phyloP scores from a whole-genome alignment of 306 rosid species.

The Corylus americana region DNA sequence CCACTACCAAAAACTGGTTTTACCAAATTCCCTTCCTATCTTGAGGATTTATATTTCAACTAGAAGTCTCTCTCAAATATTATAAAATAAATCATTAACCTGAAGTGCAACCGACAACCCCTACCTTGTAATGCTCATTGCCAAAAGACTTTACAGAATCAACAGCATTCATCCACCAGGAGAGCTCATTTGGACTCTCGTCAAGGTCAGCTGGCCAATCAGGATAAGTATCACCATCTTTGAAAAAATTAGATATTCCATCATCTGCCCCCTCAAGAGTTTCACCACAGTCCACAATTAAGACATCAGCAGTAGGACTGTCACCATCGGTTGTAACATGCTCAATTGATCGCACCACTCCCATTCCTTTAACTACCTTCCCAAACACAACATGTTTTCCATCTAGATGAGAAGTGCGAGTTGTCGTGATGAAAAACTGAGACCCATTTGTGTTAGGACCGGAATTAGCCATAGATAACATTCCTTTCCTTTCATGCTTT shows the following conservation, averaged over 20 bases:
- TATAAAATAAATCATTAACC: background rate
- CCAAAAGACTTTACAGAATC: conserved; percentile 75
- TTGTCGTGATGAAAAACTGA: conserved; percentile 84
- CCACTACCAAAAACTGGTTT: background rate
- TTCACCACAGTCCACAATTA: conserved; percentile 74
- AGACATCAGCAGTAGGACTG: conserved; percentile 54
- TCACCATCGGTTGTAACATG: conserved; percentile 52
- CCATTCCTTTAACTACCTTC: conserved; percentile 85
- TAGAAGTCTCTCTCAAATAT: background rate
- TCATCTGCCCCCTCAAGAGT: conserved; percentile 69
- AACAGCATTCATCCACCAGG: conserved; percentile 82
- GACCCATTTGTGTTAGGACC: conserved; percentile 85
- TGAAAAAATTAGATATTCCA: conserved; percentile 77
- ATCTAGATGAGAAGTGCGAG: conserved; percentile 80
- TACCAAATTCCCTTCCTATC: background rate
- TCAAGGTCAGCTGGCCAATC: conserved; percentile 95
- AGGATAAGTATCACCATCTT: conserved; percentile 81
- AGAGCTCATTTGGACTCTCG: conserved; percentile 58
- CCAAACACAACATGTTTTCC: conserved; percentile 95
- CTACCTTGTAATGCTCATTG: conserved; percentile 74
- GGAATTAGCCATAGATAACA: conserved; percentile 89
- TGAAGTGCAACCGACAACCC: background rate
- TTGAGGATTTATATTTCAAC: background rate
- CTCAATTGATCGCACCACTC: conserved; percentile 80
- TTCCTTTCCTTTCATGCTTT: conserved; percentile 96